phyloP scores from a whole-genome alignment of 371 early-diverging fungal genomes.

The Saksenaea oblongispora region DNA sequence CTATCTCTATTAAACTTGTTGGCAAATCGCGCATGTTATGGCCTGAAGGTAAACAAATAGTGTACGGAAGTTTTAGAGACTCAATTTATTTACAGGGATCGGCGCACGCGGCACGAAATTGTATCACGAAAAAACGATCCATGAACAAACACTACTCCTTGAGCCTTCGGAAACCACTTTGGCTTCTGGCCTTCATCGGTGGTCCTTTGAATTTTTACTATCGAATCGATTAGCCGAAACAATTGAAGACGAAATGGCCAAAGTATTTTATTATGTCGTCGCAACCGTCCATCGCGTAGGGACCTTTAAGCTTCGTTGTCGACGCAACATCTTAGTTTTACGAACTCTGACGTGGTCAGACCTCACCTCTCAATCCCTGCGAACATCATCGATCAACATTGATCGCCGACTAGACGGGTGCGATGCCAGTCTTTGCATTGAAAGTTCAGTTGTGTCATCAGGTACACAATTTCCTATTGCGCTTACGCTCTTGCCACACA shows the following conservation, averaged over 20 bases:
- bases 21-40: constrained; percentile 38
- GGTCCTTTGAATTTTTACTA: constrained; percentile 38
- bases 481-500: constrained; percentile 22
- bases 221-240: constrained; percentile 34
- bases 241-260: constrained; percentile 39
- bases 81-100: constrained; percentile 18
- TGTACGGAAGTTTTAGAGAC: background rate
- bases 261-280: constrained; percentile 29
- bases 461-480: constrained; percentile 34
- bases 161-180: constrained; percentile 21
- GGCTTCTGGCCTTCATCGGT: constrained; percentile 27
- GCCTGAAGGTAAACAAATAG: constrained; percentile 26
- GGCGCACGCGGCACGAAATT: constrained; percentile 28
- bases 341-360: constrained; percentile 32
- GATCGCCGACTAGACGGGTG: constrained; percentile 27
- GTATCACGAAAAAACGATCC: constrained; percentile 32
- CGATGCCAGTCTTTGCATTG: constrained; percentile 31
- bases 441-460: constrained; percentile 31
- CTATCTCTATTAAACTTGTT: constrained; percentile 22
- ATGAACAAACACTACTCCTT: constrained; percentile 33
- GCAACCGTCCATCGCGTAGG: constrained; percentile 34
- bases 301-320: constrained; percentile 20
- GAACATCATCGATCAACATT: constrained; percentile 23
- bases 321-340: constrained; percentile 28
- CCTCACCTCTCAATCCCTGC: constrained; percentile 28